Evolutionary conservation across 2,329 filamentous ascomycete genomes (phyloP).

Genomic region (Colletotrichum lindemuthianum): DNA sequence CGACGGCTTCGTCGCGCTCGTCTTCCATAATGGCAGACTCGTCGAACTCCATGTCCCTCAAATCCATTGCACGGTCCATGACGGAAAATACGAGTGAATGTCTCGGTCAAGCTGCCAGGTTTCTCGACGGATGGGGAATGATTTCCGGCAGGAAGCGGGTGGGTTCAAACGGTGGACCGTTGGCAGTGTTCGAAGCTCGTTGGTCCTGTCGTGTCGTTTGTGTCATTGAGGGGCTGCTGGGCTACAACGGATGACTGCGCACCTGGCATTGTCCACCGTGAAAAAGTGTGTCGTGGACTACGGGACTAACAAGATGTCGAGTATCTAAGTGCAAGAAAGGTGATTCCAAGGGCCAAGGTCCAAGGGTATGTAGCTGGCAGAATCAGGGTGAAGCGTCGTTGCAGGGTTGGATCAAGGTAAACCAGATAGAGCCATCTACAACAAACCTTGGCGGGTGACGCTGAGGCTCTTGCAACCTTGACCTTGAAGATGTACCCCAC

Average conservation of each 20-base stretch:
- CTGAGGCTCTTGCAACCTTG: conserved; percentile 11
- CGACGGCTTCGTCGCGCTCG: conserved; percentile 28
- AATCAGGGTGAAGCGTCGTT: not conserved
- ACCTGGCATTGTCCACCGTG: conserved; percentile 14
- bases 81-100: not conserved
- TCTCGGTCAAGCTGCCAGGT: conserved; percentile 9
- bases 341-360: not conserved
- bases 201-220: not conserved
- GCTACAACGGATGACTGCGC: not conserved
- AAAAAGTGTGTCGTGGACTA: not conserved
- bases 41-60: conserved; percentile 41
- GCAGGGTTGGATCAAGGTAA: conserved; percentile 6
- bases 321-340: no score
- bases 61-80: conserved; percentile 30
- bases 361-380: not conserved
- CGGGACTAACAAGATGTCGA: no score
- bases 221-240: conserved; percentile 11
- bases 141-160: conserved; percentile 4
- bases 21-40: conserved; percentile 49
- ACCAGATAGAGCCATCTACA: conserved; percentile 22
- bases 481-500: conserved; percentile 2
- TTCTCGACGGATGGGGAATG: conserved; percentile 15
- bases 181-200: conserved; percentile 14
- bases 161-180: conserved; percentile 24
- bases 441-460: conserved; percentile 20